Conservation (phyloP, 139 green algal species). For the Picochlorum costavermella region DNA sequence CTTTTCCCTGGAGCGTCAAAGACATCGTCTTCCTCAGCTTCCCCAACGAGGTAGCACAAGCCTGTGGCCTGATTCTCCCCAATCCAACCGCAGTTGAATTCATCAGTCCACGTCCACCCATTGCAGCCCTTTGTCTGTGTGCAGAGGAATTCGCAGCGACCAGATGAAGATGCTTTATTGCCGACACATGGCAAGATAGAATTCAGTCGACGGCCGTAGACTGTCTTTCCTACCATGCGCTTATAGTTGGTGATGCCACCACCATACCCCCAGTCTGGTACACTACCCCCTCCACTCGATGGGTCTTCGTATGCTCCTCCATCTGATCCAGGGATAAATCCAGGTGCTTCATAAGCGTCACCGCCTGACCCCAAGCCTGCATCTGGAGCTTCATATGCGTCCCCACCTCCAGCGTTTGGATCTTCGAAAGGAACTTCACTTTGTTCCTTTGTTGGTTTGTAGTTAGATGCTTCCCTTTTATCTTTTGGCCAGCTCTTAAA, state of each 20-base stretch:
- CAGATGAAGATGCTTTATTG: neutral
- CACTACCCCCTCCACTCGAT: too few relatives aligned
- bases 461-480: neutral
- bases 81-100: conserved; percentile 12
- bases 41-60: conserved; percentile 6
- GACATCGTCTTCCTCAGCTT: neutral
- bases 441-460: neutral
- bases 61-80: conserved; percentile 4
- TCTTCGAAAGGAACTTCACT: too few relatives aligned
- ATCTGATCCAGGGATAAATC: neutral
- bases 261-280: too few relatives aligned
- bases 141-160: conserved; percentile 1
- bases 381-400: neutral
- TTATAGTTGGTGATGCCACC: neutral
- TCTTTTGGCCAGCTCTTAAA: conserved; percentile 2
- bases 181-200: conserved; percentile 5
- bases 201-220: conserved; percentile 9
- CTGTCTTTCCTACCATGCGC: conserved; percentile 1
- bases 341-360: neutral
- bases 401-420: too few relatives aligned
- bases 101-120: neutral
- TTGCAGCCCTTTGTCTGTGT: conserved; percentile 5
- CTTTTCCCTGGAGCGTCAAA: conserved; percentile 6
- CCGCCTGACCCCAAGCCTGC: neutral
- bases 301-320: too few relatives aligned